Evolutionary conservation across 257 asterid genomes (phyloP).

Genomic region (Solanum tacnaense): DNA sequence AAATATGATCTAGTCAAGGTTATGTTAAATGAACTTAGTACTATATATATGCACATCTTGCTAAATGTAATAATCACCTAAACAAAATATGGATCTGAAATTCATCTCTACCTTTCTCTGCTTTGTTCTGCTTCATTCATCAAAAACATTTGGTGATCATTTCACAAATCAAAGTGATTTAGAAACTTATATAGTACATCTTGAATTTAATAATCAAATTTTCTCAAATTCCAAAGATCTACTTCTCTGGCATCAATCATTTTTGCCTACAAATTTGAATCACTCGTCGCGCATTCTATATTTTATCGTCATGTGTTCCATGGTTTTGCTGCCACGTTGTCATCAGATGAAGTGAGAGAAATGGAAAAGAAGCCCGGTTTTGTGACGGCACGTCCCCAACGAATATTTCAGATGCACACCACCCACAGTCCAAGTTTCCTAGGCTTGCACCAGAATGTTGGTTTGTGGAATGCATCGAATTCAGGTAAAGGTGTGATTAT

Average conservation of each 20-base stretch:
- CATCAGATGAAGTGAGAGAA: not conserved
- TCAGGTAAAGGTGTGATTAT: too few species aligned
- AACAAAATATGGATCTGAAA: not conserved
- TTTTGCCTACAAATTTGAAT: not conserved
- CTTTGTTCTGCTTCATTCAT: not conserved
- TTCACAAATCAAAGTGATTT: not conserved
- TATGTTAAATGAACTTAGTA: not conserved
- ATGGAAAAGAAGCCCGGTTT: not conserved
- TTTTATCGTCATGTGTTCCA: not conserved
- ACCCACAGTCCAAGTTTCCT: too few species aligned
- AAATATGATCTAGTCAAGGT: not conserved
- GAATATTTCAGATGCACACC: not conserved
- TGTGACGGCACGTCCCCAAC: not conserved
- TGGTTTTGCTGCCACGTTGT: not conserved
- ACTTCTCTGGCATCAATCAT: not conserved
- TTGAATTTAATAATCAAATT: not conserved
- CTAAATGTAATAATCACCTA: not conserved
- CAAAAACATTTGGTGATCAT: not conserved
- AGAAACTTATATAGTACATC: not conserved
- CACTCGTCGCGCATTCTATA: not conserved
- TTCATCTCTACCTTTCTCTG: not conserved
- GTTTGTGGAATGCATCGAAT: too few species aligned
- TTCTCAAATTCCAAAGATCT: not conserved
- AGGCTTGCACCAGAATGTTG: too few species aligned
- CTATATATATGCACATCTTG: not conserved